These are phyloP conservation scores for Baffinella frigidus DNA, from an alignment of 208 protist genomes.

Conservation along the genomic window DNA sequence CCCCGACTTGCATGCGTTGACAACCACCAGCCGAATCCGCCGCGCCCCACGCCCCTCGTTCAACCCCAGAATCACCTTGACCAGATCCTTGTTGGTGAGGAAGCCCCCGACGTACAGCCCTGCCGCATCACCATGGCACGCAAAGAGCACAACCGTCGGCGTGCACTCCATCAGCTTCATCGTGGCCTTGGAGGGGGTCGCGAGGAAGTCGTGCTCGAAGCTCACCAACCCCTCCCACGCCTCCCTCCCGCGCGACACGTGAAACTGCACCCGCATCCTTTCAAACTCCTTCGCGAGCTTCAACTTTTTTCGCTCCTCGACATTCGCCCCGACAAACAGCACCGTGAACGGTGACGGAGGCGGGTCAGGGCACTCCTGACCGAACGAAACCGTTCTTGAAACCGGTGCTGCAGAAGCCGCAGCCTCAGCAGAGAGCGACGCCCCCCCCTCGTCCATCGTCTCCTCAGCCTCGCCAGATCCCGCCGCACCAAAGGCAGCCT, in stretches of 20 bases:
- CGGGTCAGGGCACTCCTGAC: background rate
- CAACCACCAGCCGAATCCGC: background rate
- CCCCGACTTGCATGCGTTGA: background rate
- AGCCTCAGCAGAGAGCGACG: too few relatives aligned
- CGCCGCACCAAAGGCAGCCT: too few relatives aligned
- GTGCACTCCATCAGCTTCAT: background rate
- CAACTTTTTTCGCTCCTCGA: background rate
- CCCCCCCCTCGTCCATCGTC: too few relatives aligned
- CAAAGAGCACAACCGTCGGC: background rate
- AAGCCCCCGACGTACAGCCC: background rate
- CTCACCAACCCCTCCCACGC: too few relatives aligned
- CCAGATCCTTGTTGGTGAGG: background rate
- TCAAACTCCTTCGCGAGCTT: background rate
- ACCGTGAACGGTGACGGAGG: background rate
- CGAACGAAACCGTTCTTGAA: too few relatives aligned
- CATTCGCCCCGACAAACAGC: background rate
- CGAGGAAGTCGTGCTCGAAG: background rate
- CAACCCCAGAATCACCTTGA: background rate
- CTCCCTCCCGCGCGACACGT: background rate
- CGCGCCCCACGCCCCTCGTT: background rate
- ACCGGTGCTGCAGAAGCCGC: too few relatives aligned
- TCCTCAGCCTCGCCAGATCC: too few relatives aligned
- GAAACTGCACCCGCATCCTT: background rate
- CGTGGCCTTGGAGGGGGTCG: background rate
- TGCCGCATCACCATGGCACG: background rate